Evolutionary conservation across 352 stramenopile genomes (phyloP).

Genomic region (Pythium utonaiense): DNA sequence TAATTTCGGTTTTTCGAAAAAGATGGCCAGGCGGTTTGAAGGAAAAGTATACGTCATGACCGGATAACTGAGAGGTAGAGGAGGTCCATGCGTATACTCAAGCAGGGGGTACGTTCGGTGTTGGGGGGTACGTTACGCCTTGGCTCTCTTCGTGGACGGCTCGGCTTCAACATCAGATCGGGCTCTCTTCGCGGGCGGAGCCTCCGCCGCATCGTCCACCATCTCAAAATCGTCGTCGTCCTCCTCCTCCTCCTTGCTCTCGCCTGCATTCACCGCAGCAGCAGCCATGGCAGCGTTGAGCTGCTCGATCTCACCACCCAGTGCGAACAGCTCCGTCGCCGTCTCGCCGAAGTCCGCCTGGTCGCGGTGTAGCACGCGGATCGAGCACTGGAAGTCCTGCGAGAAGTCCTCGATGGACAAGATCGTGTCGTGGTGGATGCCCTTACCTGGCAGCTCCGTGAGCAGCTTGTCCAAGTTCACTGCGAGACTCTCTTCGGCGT

Average conservation of each 20-base stretch:
- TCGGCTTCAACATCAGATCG: constrained; percentile 14
- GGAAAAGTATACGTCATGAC: background rate
- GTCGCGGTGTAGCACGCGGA: constrained; percentile 74
- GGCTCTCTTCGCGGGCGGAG: constrained; percentile 7
- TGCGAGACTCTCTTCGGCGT: constrained; percentile 72
- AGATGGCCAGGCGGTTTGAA: too few species aligned
- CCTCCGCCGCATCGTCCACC: constrained; percentile 12
- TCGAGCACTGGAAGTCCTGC: constrained; percentile 89
- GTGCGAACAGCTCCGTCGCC: constrained; percentile 65
- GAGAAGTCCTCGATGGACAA: constrained; percentile 95
- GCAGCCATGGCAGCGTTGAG: constrained; percentile 30
- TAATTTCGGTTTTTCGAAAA: constrained; percentile 1
- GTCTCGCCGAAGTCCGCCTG: constrained; percentile 62
- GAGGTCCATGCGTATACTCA: background rate
- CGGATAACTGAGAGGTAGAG: background rate
- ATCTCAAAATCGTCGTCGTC: constrained; percentile 39
- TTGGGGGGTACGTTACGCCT: background rate
- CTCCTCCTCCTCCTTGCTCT: constrained; percentile 35
- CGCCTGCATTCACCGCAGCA: constrained; percentile 18
- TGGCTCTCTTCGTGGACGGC: constrained; percentile 11
- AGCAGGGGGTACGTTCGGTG: constrained; percentile 5
- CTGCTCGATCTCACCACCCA: constrained; percentile 66
- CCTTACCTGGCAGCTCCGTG: constrained; percentile 87
- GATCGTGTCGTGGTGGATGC: constrained; percentile 90
- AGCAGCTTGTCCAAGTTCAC: constrained; percentile 90